These are phyloP conservation scores for Blastobotrys terrestris DNA, from an alignment of 805 yeast species.

Conservation along the genomic window DNA sequence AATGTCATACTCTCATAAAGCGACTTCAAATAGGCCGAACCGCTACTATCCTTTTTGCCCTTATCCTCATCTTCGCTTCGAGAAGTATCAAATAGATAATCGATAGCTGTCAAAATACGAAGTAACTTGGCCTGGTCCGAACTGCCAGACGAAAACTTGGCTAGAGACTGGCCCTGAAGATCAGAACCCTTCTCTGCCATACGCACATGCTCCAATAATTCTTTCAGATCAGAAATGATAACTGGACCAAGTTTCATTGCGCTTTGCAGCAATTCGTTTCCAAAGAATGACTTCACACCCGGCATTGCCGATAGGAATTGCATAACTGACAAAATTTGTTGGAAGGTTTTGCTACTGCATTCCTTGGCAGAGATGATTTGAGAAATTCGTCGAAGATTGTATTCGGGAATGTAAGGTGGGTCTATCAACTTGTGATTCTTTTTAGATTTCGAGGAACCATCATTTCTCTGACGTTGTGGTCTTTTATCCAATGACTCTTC, in stretches of 20 bases:
- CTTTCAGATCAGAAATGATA: slow-evolving; percentile 50
- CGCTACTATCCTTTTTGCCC: slow-evolving; percentile 14
- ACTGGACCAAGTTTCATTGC: slow-evolving; percentile 55
- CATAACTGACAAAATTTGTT: slow-evolving; percentile 75
- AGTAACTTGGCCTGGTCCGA: slow-evolving; percentile 88
- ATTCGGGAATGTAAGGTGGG: slow-evolving; percentile 58
- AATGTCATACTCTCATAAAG: slow-evolving; percentile 65
- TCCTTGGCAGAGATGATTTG: slow-evolving; percentile 71
- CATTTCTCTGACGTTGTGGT: no score
- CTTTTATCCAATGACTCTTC: slow-evolving; percentile 5
- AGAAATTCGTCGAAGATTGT: slow-evolving; percentile 56
- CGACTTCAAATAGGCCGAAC: slow-evolving; percentile 14
- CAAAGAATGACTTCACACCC: slow-evolving; percentile 58
- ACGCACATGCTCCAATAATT: slow-evolving; percentile 41
- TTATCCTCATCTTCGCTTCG: slow-evolving; percentile 3
- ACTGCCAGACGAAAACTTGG: slow-evolving; percentile 67
- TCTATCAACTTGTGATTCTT: slow-evolving; percentile 12
- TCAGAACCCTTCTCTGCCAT: slow-evolving; percentile 37
- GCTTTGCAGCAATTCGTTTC: slow-evolving; percentile 55
- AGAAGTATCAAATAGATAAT: slow-evolving; percentile 5
- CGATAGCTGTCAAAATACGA: slow-evolving; percentile 18
- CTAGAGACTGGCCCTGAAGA: slow-evolving; percentile 48
- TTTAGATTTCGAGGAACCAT: neutral
- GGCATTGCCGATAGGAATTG: slow-evolving; percentile 61
- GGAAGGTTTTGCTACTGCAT: slow-evolving; percentile 78